phyloP scores from a whole-genome alignment of 352 stramenopile genomes.

The Sclerospora graminicola region DNA sequence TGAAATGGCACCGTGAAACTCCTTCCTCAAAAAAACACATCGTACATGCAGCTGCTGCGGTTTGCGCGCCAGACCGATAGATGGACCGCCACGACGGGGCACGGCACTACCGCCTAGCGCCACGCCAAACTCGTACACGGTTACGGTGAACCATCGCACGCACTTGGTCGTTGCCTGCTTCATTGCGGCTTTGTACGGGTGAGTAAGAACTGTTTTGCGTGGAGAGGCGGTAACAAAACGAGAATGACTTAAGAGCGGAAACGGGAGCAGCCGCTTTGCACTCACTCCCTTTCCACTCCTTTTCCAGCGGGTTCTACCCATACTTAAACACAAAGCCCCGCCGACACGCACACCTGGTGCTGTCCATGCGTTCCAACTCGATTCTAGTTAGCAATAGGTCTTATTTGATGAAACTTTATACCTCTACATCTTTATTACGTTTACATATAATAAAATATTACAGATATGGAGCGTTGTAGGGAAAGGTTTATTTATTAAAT shows the following conservation, averaged over 20 bases:
- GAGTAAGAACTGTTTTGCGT: neutral
- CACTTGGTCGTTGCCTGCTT: constrained; percentile 16
- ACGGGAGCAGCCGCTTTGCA: neutral
- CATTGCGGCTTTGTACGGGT: neutral
- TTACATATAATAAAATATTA: no score
- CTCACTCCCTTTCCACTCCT: constrained; percentile 7
- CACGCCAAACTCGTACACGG: constrained; percentile 59
- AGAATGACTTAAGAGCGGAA: constrained; percentile 10
- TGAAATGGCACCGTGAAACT: constrained; percentile 6
- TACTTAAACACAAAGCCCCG: constrained; percentile 7
- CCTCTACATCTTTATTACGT: no score
- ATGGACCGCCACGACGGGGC: constrained; percentile 35
- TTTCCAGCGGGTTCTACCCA: constrained; percentile 9
- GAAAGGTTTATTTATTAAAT: no score
- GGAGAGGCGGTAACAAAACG: neutral
- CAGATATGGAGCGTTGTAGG: no score
- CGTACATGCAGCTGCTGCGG: no score
- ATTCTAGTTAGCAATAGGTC: no score
- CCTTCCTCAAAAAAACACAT: constrained; percentile 3
- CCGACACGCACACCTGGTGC: constrained; percentile 8
- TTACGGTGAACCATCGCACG: constrained; percentile 49
- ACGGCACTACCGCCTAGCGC: constrained; percentile 39
- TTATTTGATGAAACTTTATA: no score
- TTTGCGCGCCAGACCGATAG: constrained; percentile 37
- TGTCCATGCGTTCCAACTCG: no score